Percentiles rank a stretch among this genome's conserved stretches.
Evolutionary conservation across 2,329 filamentous ascomycete genomes (phyloP).

Genomic region (Penicillium thymicola): DNA sequence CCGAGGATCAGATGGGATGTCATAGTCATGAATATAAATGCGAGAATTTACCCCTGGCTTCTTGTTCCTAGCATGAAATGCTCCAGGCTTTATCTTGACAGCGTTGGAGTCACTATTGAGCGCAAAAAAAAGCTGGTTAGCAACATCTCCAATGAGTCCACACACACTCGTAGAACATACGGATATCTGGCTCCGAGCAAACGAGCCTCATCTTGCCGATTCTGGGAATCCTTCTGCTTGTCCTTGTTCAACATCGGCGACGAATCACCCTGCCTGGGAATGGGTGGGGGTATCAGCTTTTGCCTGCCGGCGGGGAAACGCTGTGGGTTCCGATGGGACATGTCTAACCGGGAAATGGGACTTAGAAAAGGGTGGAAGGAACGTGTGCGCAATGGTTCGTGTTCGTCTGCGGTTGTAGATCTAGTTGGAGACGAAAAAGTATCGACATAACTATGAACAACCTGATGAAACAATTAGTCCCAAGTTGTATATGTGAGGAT

Average conservation of each 20-base stretch:
- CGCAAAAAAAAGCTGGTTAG: neutral
- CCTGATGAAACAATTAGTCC: conserved; percentile 12
- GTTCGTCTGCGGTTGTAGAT: conserved; percentile 13
- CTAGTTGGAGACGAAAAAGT: conserved; percentile 5
- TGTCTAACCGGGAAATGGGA: conserved; percentile 14
- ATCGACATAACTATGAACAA: conserved; percentile 21
- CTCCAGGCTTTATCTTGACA: conserved; percentile 30
- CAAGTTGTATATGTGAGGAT: neutral
- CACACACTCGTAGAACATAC: conserved; percentile 6
- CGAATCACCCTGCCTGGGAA: conserved; percentile 10
- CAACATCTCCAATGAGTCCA: neutral
- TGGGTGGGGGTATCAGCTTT: conserved; percentile 8
- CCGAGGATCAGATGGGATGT: neutral
- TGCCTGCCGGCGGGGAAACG: conserved; percentile 3
- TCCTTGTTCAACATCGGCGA: conserved; percentile 19
- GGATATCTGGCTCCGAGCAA: conserved; percentile 16
- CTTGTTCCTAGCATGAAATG: conserved; percentile 19
- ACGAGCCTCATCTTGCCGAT: conserved; percentile 20
- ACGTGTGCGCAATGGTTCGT: conserved; percentile 14
- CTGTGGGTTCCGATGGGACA: conserved; percentile 1
- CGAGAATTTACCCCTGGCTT: conserved; percentile 19
- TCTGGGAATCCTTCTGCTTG: conserved; percentile 6
- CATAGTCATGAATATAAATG: neutral
- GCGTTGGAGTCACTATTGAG: conserved; percentile 20
- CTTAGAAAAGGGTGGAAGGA: conserved; percentile 10